Conservation (phyloP, 1,284 basidiomycete species). For the Paramarasmius palmivorus region DNA sequence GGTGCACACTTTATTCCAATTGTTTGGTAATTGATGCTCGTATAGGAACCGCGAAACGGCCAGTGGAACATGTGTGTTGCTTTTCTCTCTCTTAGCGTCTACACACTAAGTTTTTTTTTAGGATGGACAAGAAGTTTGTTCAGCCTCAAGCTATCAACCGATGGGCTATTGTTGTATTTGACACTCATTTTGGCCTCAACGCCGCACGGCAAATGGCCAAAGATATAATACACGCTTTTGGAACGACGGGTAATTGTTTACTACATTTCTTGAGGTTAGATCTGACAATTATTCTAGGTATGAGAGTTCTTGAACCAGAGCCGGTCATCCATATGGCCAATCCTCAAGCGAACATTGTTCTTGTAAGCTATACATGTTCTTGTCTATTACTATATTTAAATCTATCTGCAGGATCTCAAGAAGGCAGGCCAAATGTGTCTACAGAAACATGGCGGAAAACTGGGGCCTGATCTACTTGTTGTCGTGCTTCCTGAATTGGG, state of each 20-base stretch:
- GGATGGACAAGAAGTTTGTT: conserved; percentile 13
- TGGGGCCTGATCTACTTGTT: conserved; percentile 19
- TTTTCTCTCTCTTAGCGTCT: too few relatives aligned
- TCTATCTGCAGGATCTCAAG: conserved; percentile 12
- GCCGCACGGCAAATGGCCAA: neutral
- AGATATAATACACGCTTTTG: conserved; percentile 1
- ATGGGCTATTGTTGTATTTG: conserved; percentile 13
- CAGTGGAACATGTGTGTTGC: conserved; percentile 13
- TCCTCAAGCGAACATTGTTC: conserved; percentile 24
- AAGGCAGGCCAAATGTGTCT: conserved; percentile 12
- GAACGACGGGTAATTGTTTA: conserved; percentile 8
- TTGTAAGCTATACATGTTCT: too few relatives aligned
- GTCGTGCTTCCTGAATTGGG: conserved; percentile 44
- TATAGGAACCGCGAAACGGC: conserved; percentile 5
- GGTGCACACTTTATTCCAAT: neutral
- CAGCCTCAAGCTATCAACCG: conserved; percentile 4
- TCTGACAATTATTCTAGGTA: conserved; percentile 23
- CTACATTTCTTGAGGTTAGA: conserved; percentile 1
- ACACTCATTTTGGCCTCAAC: neutral
- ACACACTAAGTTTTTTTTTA: too few relatives aligned
- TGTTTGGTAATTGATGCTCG: too few relatives aligned
- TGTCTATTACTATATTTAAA: too few relatives aligned
- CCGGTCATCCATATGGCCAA: conserved; percentile 32
- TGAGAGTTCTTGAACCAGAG: conserved; percentile 23
- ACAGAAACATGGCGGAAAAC: conserved; percentile 3